Evolutionary conservation across 164 flowering plant species (phyloP).

Genomic region (Platanus orientalis): DNA sequence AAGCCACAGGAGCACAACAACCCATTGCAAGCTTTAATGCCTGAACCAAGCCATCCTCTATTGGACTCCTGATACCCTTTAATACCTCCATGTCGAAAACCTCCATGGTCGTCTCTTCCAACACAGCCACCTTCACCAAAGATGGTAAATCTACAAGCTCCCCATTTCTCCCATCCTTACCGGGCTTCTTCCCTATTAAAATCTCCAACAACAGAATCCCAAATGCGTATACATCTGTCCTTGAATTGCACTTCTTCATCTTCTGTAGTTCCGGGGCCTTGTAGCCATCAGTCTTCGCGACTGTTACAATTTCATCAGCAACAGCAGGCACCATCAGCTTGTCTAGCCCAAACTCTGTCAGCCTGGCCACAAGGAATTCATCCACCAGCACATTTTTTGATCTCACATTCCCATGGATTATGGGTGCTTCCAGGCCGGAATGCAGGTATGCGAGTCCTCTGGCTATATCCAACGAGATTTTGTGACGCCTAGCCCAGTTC

Average conservation of each 20-base stretch:
- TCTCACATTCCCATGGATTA: slow-evolving; percentile 83
- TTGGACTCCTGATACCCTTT: slow-evolving; percentile 88
- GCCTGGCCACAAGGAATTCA: slow-evolving; percentile 75
- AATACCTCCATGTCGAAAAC: slow-evolving; percentile 81
- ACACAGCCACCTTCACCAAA: slow-evolving; percentile 82
- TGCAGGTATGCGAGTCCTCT: slow-evolving; percentile 88
- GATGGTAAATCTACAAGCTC: slow-evolving; percentile 81
- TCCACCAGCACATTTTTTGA: slow-evolving; percentile 86
- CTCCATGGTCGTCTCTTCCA: slow-evolving; percentile 96
- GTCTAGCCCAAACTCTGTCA: slow-evolving; percentile 90
- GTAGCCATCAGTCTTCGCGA: slow-evolving; percentile 82
- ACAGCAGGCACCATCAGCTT: slow-evolving; percentile 75
- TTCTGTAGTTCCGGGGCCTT: slow-evolving; percentile 93
- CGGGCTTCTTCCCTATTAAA: slow-evolving; percentile 83
- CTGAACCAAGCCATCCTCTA: slow-evolving; percentile 97
- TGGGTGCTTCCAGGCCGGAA: slow-evolving; percentile 65
- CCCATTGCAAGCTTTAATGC: slow-evolving; percentile 99
- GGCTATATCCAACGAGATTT: slow-evolving; percentile 79
- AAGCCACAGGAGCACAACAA: slow-evolving; percentile 93
- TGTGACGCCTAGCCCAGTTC: slow-evolving; percentile 95
- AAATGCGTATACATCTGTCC: slow-evolving; percentile 91
- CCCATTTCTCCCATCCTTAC: slow-evolving; percentile 52
- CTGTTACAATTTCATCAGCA: slow-evolving; percentile 81
- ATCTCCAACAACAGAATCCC: slow-evolving; percentile 88
- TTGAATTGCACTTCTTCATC: slow-evolving; percentile 88